These are phyloP conservation scores for Monosporascus sp. DNA, from an alignment of 2,329 filamentous ascomycete genomes.

Conservation along the genomic window DNA sequence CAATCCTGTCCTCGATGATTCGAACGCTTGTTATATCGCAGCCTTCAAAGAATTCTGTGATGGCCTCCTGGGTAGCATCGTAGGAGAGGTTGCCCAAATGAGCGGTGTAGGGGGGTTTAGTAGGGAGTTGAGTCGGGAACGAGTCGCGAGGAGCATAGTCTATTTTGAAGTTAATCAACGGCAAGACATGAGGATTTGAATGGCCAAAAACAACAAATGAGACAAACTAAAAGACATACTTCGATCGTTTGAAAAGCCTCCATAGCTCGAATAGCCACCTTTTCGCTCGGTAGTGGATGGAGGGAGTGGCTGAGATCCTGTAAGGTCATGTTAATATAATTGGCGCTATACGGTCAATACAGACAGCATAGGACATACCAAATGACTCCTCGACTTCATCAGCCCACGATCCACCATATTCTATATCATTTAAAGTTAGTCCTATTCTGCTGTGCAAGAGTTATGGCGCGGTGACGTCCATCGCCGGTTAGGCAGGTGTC, in stretches of 20 bases:
- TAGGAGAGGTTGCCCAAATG: conserved; percentile 97
- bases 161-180: conserved; percentile 22
- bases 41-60: conserved; percentile 78
- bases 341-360: conserved; percentile 3
- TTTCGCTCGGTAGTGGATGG: conserved; percentile 26
- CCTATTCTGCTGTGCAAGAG: not conserved
- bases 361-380: conserved; percentile 49
- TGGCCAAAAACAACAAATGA: not conserved
- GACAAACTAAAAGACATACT: conserved; percentile 23
- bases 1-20: conserved; percentile 93
- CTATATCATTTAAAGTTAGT: conserved; percentile 29
- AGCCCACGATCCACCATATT: conserved; percentile 81
- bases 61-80: conserved; percentile 78
- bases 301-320: conserved; percentile 55
- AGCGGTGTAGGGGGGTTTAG: conserved; percentile 90
- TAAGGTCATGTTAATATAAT: conserved; percentile 2
- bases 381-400: conserved; percentile 95
- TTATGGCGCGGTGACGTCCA: not conserved
- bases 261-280: conserved; percentile 23
- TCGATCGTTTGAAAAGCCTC: conserved; percentile 21
- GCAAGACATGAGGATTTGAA: not conserved
- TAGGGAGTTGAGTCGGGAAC: conserved; percentile 69
- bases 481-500: conserved; percentile 18
- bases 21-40: conserved; percentile 88
- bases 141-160: conserved; percentile 66